Conservation (phyloP, 257 asterid genomes). For the Vinca minor region DNA sequence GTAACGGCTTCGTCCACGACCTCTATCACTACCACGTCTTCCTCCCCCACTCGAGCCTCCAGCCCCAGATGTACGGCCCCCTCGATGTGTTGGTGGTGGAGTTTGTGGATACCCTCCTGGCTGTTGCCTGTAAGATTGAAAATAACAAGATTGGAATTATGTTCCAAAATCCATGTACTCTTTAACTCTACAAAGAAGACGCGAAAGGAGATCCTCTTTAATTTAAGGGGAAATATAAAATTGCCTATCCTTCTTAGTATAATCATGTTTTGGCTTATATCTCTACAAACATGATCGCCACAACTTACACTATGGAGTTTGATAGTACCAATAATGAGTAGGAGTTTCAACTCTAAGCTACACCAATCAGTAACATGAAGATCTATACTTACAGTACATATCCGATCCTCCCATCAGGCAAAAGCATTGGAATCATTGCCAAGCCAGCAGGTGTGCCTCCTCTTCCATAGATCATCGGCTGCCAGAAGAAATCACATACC, state of each 20-base stretch:
- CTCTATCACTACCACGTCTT: slow-evolving; percentile 37
- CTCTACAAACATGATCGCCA: neutral
- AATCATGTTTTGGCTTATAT: neutral
- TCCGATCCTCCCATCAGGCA: slow-evolving; percentile 99
- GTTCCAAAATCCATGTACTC: neutral
- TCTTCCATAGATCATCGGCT: slow-evolving; percentile 76
- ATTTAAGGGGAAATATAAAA: neutral
- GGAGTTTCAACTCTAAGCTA: neutral
- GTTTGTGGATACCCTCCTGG: slow-evolving; percentile 61
- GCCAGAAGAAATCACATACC: slow-evolving; percentile 15
- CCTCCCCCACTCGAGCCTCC: slow-evolving; percentile 32
- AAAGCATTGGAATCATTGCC: slow-evolving; percentile 99
- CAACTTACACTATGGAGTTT: neutral
- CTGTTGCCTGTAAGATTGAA: slow-evolving; percentile 59
- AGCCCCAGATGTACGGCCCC: slow-evolving; percentile 33
- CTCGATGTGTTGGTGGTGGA: slow-evolving; percentile 55
- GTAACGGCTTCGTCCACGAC: slow-evolving; percentile 58
- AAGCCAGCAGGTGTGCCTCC: slow-evolving; percentile 76
- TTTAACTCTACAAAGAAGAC: neutral
- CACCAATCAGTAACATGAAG: neutral
- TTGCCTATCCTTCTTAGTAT: neutral
- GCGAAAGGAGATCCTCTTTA: neutral
- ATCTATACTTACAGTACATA: slow-evolving; percentile 79
- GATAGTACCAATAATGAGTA: too few species aligned
- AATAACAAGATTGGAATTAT: neutral